Base-by-base conservation (phyloP, 2,329 filamentous ascomycete species). In the Pezicula neosporulosa region DNA sequence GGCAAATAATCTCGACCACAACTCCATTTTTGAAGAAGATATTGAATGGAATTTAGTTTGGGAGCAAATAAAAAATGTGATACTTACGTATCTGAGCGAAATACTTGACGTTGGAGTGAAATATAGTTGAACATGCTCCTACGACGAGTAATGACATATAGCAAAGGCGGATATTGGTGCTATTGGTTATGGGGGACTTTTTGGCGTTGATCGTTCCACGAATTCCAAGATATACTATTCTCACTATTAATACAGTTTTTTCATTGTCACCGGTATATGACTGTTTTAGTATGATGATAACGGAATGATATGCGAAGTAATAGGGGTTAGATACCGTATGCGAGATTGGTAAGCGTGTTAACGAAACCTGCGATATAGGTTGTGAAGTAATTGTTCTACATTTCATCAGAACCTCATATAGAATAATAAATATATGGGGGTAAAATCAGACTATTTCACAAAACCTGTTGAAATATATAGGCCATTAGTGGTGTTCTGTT, bases 291-390 rank as follows among this genome's bases (percentile, higher is more conserved):
- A 37, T 37, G 35, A 16, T 37, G 35, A 16, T 37, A 13, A 13
- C 35, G n/a, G 24, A 24, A 4, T 35, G n/a, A 15, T 19, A 13
- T 44, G 8, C 6, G 24, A 27, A n/a, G n/a, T n/a, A n/a, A n/a
- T n/a, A n/a, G n/a, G 41, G 33, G 24, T n/a, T 30, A 42, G 61
- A 27, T 67, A 77, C 74, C 66, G 56, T 77, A 78, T 9, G 68
- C 67, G 1, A 75, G 48, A 53, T 77, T 79, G 7, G 73, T 77
- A 43, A 78, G 52, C 1, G 76, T 72, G 55, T 78, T 79, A 51
- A 78, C 65, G 51, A 79, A 77, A 55, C 79, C 76, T 37, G 71
- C 77, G 44, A 78, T 64, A 59, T 78, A 78, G 1, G 63, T 58
- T 2, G 74, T 75, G 37, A 79, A 62, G 47, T 68, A 72, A 57